Percentiles rank a stretch among this genome's conserved stretches.
Evolutionary conservation across 257 asterid genomes (phyloP).

Genomic region (Misopates orontium): DNA sequence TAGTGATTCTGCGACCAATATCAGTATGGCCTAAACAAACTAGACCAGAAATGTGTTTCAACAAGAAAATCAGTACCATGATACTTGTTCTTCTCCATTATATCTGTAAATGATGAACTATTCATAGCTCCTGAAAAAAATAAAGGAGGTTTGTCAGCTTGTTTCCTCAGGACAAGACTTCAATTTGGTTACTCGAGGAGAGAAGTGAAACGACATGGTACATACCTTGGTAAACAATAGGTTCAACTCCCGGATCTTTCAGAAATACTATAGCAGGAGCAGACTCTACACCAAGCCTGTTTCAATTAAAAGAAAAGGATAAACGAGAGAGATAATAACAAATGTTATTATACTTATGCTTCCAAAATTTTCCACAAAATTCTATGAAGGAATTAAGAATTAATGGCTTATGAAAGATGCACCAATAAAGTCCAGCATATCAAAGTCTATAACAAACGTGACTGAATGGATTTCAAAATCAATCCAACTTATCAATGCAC

Average conservation of each 20-base stretch:
- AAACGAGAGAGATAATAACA: slow-evolving; percentile 17
- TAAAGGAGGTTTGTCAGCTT: slow-evolving; percentile 39
- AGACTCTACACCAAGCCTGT: slow-evolving; percentile 89
- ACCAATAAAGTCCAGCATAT: neutral
- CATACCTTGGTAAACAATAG: slow-evolving; percentile 79
- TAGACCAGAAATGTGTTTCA: slow-evolving; percentile 5
- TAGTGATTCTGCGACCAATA: neutral
- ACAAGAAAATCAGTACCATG: slow-evolving; percentile 51
- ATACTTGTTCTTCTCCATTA: slow-evolving; percentile 88
- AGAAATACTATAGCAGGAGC: slow-evolving; percentile 89
- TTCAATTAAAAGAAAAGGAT: slow-evolving; percentile 20
- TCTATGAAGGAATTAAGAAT: neutral
- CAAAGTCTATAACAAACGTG: neutral
- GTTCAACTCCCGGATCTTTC: slow-evolving; percentile 90
- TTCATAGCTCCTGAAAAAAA: slow-evolving; percentile 70
- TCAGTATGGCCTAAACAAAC: neutral
- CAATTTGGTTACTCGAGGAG: neutral
- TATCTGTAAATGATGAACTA: slow-evolving; percentile 67
- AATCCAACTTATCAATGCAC: neutral
- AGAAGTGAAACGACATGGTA: slow-evolving; percentile 22
- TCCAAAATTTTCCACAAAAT: neutral
- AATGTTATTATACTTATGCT: neutral
- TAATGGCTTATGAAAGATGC: neutral
- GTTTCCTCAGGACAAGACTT: slow-evolving; percentile 19
- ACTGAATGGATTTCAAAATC: no score